phyloP scores from a whole-genome alignment of 257 asterid species.

The Nicotiana knightiana region DNA sequence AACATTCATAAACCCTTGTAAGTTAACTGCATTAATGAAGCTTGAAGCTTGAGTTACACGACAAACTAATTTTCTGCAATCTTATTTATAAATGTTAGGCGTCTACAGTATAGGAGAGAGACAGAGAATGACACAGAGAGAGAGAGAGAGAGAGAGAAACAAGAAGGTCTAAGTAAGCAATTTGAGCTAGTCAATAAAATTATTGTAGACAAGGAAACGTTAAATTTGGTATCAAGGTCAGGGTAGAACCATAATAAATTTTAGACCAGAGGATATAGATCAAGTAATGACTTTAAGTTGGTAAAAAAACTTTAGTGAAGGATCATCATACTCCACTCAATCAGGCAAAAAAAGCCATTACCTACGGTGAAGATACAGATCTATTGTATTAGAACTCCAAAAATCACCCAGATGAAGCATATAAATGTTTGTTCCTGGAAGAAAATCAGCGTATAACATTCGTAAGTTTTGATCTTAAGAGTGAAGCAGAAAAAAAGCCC shows the following conservation, averaged over 20 bases:
- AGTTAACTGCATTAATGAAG: neutral
- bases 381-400: constrained; percentile 91
- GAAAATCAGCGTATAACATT: neutral
- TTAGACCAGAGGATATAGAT: neutral
- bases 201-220: neutral
- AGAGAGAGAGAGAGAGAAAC: no score
- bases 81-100: neutral
- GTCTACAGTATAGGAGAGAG: neutral
- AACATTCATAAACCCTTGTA: neutral
- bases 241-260: neutral
- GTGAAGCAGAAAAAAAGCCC: neutral
- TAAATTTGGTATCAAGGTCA: neutral
- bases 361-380: constrained; percentile 93
- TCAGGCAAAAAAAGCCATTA: constrained; percentile 8
- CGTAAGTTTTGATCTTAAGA: neutral
- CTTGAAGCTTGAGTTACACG: neutral
- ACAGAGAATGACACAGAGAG: no score
- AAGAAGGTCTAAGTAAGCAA: neutral
- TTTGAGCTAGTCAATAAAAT: neutral
- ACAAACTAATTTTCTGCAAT: neutral
- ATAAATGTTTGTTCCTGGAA: constrained; percentile 66
- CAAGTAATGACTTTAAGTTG: neutral
- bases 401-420: constrained; percentile 88
- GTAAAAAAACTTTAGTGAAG: neutral
- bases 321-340: neutral